Base-by-base conservation (phyloP, 192 early-diverging fungal species). In the Mortierella hygrophila region DNA sequence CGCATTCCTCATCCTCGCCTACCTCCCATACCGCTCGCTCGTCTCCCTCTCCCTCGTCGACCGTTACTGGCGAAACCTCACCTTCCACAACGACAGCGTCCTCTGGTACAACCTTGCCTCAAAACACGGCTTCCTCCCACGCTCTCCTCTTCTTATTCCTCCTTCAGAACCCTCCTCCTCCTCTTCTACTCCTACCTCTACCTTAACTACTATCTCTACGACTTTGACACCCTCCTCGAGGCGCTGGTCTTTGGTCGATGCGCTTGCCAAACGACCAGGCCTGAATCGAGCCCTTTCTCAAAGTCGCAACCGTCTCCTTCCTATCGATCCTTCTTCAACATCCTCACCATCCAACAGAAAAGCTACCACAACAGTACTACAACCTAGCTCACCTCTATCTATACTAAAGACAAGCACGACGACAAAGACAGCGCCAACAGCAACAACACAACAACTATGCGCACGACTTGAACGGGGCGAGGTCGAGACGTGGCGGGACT, bases 21-120 rank as follows among this genome's bases (percentile, higher is more conserved):
- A 72, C 52, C 35, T 86, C 7, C 78, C 84, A 7, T 86, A 86
- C 49, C 75, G 84, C 41, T 44, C 47, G 38, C 76, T 86, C 21
- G 75, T 35, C 16, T 60, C 84, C 37, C 41, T 86, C 32, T 71
- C 84, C 5, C 47, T 75, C 1, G 79, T 81, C 18, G 49, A 80
- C 40, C 84, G 35, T 15, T 81, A 86, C 76, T 86, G 84, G 84
- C 23, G 84, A 69, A 35, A 63, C 2, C 72, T 81, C 42, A 78
- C 75, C 23, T 74, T 80, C 55, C 84, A 86, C 65, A 79, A 81
- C 20, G 84, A 80, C 60, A 16, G 68, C 21, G 29, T 75, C 35
- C 63, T 86, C n/a, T 86, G 84, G 84, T 81, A 86, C 52, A 71
- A 68, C 35, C 75, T 86, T 5, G 80, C 75, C n/a, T 65, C 68